Conservation (phyloP, 805 yeast species). For the Clavispora santaluciae region DNA sequence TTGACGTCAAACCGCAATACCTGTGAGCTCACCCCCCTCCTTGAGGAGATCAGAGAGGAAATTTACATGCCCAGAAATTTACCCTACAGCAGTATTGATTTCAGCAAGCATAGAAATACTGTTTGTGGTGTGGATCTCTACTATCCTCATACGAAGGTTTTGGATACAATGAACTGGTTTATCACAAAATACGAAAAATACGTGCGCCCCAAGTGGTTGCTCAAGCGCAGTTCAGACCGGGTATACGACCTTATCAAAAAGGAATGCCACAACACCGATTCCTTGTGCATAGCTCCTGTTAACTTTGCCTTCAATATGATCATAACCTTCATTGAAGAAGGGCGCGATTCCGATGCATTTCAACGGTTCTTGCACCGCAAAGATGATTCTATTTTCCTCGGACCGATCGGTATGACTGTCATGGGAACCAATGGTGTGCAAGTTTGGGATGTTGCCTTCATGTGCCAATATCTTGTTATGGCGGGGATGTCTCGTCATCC, state of each 20-base stretch:
- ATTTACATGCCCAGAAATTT: slow-evolving; percentile 50
- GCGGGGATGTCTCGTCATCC: slow-evolving; percentile 74
- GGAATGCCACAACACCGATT: slow-evolving; percentile 74
- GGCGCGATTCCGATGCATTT: slow-evolving; percentile 60
- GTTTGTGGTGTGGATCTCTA: slow-evolving; percentile 91
- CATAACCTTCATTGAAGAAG: slow-evolving; percentile 67
- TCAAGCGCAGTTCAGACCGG: slow-evolving; percentile 43
- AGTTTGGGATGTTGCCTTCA: slow-evolving; percentile 94
- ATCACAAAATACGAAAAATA: slow-evolving; percentile 64
- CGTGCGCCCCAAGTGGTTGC: slow-evolving; percentile 73
- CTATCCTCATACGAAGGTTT: slow-evolving; percentile 77
- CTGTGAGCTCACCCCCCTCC: slow-evolving; percentile 60
- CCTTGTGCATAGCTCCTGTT: slow-evolving; percentile 89
- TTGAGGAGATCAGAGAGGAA: slow-evolving; percentile 66
- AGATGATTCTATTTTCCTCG: slow-evolving; percentile 75
- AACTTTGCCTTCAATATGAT: slow-evolving; percentile 80
- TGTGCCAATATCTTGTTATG: slow-evolving; percentile 72
- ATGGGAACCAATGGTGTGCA: slow-evolving; percentile 98
- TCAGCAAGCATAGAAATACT: slow-evolving; percentile 65
- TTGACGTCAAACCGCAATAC: slow-evolving; percentile 52
- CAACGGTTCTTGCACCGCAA: slow-evolving; percentile 51
- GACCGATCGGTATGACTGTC: slow-evolving; percentile 85
- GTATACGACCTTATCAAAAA: slow-evolving; percentile 64
- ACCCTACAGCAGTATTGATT: slow-evolving; percentile 65
- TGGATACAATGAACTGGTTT: slow-evolving; percentile 57